phyloP scores from a whole-genome alignment of 768 basidiomycete species.

The Trametopsis cervina region DNA sequence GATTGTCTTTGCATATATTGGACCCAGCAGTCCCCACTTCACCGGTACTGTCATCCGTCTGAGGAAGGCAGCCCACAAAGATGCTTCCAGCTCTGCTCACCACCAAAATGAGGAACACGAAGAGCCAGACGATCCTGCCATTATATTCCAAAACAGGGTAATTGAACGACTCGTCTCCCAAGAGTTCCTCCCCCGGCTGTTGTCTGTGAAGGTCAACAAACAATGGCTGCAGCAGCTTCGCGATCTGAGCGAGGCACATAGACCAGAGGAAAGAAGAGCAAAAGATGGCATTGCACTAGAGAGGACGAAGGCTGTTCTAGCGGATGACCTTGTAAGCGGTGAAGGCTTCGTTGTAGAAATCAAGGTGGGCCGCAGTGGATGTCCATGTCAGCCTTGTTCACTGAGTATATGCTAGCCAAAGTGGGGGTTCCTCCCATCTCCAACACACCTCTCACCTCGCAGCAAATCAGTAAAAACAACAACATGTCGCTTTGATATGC shows the following conservation, averaged over 20 bases:
- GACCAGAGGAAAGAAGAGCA: slow-evolving; percentile 50
- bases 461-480: slow-evolving; percentile 54
- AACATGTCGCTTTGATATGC: slow-evolving; percentile 91
- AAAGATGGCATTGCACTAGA: slow-evolving; percentile 54
- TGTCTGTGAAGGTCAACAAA: slow-evolving; percentile 36
- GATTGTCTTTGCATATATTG: slow-evolving; percentile 78
- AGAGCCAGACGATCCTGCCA: slow-evolving; percentile 32
- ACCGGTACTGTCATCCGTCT: slow-evolving; percentile 69
- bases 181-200: slow-evolving; percentile 50
- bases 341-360: slow-evolving; percentile 75
- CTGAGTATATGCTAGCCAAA: slow-evolving; percentile 66
- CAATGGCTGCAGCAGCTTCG: slow-evolving; percentile 58
- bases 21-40: slow-evolving; percentile 44
- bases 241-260: slow-evolving; percentile 33
- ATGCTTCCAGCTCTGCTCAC: slow-evolving; percentile 8
- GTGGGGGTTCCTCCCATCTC: slow-evolving; percentile 86
- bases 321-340: slow-evolving; percentile 72
- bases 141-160: slow-evolving; percentile 56
- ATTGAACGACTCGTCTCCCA: slow-evolving; percentile 59
- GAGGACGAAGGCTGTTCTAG: slow-evolving; percentile 56
- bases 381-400: neutral
- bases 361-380: slow-evolving; percentile 51
- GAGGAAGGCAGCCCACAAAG: slow-evolving; percentile 42
- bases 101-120: slow-evolving; percentile 27
- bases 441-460: slow-evolving; percentile 48